Evolutionary conservation across 768 basidiomycete species (phyloP), one percentile per base, ranked within the genome.

Genomic region (Russula dissimulans): DNA sequence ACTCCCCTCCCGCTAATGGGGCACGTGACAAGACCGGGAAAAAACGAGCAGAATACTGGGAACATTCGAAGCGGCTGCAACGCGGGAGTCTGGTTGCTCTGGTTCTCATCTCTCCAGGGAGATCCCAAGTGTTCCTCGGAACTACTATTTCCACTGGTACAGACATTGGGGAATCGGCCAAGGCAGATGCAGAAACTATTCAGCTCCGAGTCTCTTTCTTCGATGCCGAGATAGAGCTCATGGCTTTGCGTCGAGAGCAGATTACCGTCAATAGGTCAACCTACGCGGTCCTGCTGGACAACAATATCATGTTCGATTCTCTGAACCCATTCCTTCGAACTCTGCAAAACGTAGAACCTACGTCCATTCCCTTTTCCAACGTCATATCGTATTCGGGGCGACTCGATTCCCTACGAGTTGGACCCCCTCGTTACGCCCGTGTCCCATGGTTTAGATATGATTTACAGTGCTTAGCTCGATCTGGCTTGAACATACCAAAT

Each of bases 11-110:
- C 22, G 22, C 22, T 4, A 83, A 81, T 1, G 73, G 71, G 42
- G 81, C 85, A 5, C 77, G 84, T 26, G 69, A 77, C 45, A 26
- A 67, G 1, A 69, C 74, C 44, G 36, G 72, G 3, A 67, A 67
- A 26, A 71, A 68, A 15, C 79, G 87, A 8, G 72, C 66, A 1
- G 71, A 73, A 4, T 89, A 78, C 68, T 89, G 87, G 88, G 78
- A 87, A 65, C 76, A 77, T 6, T 76, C 81, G 6, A 84, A 84
- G 59, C 76, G 84, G 0, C 76, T 89, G 10, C 75, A 79, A 53
- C 76, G 78, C 60, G 86, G 88, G 1, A 80, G 80, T 17, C 79
- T 90, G 17, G 76, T 90, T 15, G 86, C 80, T 6, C 76, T 88
- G 6, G 69, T 86, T 65, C 64, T 57, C 3, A 67, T 75, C 6